These are phyloP conservation scores for Coemansia sp. DNA, from an alignment of 192 early-diverging fungal species.

Conservation along the genomic window DNA sequence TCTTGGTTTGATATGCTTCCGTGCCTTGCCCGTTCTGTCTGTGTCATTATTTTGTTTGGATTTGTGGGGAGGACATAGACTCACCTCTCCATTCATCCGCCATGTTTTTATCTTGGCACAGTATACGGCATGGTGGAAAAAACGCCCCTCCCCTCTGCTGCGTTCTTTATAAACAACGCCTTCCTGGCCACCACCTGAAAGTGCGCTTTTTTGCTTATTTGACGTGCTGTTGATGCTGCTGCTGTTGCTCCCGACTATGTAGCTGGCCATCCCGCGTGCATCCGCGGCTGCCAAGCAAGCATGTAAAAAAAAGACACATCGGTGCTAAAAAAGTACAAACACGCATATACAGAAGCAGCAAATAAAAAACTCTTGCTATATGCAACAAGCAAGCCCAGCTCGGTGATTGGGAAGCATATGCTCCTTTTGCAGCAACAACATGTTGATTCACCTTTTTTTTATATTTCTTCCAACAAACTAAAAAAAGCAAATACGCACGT, in stretches of 20 bases:
- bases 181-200: constrained; percentile 1
- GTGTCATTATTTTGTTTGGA: constrained; percentile 2
- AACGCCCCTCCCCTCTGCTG: neutral
- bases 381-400: constrained; percentile 7
- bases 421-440: constrained; percentile 2
- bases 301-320: neutral
- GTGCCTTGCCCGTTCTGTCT: neutral
- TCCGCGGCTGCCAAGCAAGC: neutral
- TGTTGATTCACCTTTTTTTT: constrained; percentile 10
- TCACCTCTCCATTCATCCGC: constrained; percentile 1
- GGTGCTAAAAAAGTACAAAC: neutral
- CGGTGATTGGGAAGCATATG: constrained; percentile 24
- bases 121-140: constrained; percentile 1
- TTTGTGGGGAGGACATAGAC: constrained; percentile 8
- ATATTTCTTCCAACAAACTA: neutral
- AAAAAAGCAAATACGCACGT: neutral
- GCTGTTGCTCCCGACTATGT: constrained; percentile 1
- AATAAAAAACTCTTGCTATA: neutral
- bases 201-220: neutral
- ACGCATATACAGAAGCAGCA: neutral
- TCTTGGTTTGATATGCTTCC: neutral
- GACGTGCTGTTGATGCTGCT: neutral
- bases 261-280: constrained; percentile 6
- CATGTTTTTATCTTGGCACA: constrained; percentile 13
- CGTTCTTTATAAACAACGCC: neutral